phyloP scores from a whole-genome alignment of 352 stramenopile species.

The Phytopythium kandeliae region DNA sequence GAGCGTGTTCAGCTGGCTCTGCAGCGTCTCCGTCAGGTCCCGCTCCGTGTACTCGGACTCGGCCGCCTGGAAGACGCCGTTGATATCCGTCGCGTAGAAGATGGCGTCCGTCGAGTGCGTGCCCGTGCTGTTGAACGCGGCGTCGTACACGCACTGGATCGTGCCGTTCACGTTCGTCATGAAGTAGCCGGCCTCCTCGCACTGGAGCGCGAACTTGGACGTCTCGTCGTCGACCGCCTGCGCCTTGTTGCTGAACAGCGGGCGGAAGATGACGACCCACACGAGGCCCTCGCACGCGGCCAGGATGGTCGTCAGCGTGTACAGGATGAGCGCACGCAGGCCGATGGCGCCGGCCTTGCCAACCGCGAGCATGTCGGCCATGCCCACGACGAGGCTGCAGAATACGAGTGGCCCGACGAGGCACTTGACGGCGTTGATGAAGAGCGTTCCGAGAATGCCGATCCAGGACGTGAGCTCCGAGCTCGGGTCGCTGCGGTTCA shows the following conservation, averaged over 20 bases:
- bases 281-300: slow-evolving; percentile 12
- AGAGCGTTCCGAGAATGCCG: slow-evolving; percentile 18
- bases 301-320: slow-evolving; percentile 13
- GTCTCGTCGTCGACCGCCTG: neutral
- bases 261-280: slow-evolving; percentile 17
- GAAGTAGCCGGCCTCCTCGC: slow-evolving; percentile 9
- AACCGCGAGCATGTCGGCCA: slow-evolving; percentile 20
- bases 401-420: slow-evolving; percentile 29
- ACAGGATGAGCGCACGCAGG: slow-evolving; percentile 11
- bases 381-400: slow-evolving; percentile 21
- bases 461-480: slow-evolving; percentile 15
- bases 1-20: slow-evolving; percentile 16
- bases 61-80: slow-evolving; percentile 8
- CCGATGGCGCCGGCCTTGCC: slow-evolving; percentile 17
- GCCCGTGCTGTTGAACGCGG: neutral
- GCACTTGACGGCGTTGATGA: slow-evolving; percentile 29
- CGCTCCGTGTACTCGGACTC: slow-evolving; percentile 2
- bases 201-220: neutral
- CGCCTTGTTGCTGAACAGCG: slow-evolving; percentile 7
- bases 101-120: neutral
- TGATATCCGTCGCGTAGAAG: slow-evolving; percentile 12
- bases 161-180: slow-evolving; percentile 6
- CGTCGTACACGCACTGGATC: slow-evolving; percentile 8
- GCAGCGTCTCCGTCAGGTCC: slow-evolving; percentile 13
- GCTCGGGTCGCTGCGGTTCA: neutral